Percentiles rank a stretch among this genome's conserved stretches.
These are phyloP conservation scores for Penicillium sp. DNA, from an alignment of 2,329 filamentous ascomycete species.

Conservation along the genomic window DNA sequence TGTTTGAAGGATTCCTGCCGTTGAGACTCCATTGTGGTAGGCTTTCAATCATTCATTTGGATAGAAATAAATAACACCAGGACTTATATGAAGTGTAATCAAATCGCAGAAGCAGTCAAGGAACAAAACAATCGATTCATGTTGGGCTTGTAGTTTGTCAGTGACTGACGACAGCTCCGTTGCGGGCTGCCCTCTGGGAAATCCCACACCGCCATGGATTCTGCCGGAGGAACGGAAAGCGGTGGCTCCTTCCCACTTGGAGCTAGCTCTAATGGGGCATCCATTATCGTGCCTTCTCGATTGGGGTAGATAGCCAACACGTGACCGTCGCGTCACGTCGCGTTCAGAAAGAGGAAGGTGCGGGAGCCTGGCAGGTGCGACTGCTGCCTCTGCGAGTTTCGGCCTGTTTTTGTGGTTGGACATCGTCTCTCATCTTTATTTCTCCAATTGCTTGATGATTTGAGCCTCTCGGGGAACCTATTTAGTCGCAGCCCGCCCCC, in stretches of 20 bases:
- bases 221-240: slow-evolving; percentile 28
- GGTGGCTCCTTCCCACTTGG: slow-evolving; percentile 23
- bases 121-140: neutral
- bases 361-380: slow-evolving; percentile 1
- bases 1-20: slow-evolving; percentile 48
- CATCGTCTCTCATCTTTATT: neutral
- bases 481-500: neutral
- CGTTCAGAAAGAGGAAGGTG: slow-evolving; percentile 10
- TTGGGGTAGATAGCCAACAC: slow-evolving; percentile 20
- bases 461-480: neutral
- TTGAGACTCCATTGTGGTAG: slow-evolving; percentile 38
- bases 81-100: neutral
- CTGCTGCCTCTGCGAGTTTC: neutral
- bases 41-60: neutral
- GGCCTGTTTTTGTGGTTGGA: neutral
- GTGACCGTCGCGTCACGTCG: slow-evolving; percentile 27
- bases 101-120: neutral
- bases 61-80: neutral
- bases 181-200: slow-evolving; percentile 6
- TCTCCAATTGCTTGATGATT: neutral
- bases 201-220: slow-evolving; percentile 26
- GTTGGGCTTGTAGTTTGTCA: neutral
- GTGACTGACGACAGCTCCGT: neutral
- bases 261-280: too few species aligned
- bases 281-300: neutral